Evolutionary conservation across 495 filamentous ascomycete genomes (phyloP), one percentile per base, ranked within the genome.

Genomic region (Polyplosphaeria fusca): DNA sequence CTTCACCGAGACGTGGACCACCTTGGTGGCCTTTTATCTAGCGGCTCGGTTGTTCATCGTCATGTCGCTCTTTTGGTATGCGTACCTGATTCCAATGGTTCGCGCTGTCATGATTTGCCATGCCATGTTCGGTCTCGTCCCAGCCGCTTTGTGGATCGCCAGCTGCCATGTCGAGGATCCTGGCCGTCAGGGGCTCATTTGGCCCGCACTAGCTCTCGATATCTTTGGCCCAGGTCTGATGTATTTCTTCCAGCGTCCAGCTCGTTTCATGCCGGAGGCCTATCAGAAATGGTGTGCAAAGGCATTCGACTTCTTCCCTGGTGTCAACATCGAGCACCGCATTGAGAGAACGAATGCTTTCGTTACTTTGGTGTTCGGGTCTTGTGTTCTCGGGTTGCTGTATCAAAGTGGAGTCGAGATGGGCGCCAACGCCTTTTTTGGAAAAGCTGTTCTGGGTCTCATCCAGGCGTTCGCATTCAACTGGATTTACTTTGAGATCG

Each of bases 401-500:
- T 84, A 79, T 64, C 79, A 82, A 63, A 82, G 74, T 49, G 52
- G 63, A 2, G 72, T 69, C 2, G 45, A 54, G 7, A 75, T 74
- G 54, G 77, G 76, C 5, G 64, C 81, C 64, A 81, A 83, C 61
- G 75, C 79, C n/a, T 82, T 82, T 68, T 77, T 79, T 39, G 80
- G 80, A 13, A 84, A 84, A 60, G 79, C 79, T 3, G 65, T 78
- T 9, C 67, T 84, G 14, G 81, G 78, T 5, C 63, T 84, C 1
- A 68, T 81, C 13, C 81, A 82, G 59, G 79, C 79, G 1, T 84
- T 80, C 60, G 68, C 72, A 52, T 82, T 83, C 70, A 83, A 83
- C 63, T 83, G 81, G 81, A 69, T 84, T 13, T 84, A 84, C 63
- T 84, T 84, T 51, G 81, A 83, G 62, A 73, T 84, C 28, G 81